These are phyloP conservation scores for Beauveria caledonica DNA, from an alignment of 2,329 filamentous ascomycete genomes.

Conservation along the genomic window DNA sequence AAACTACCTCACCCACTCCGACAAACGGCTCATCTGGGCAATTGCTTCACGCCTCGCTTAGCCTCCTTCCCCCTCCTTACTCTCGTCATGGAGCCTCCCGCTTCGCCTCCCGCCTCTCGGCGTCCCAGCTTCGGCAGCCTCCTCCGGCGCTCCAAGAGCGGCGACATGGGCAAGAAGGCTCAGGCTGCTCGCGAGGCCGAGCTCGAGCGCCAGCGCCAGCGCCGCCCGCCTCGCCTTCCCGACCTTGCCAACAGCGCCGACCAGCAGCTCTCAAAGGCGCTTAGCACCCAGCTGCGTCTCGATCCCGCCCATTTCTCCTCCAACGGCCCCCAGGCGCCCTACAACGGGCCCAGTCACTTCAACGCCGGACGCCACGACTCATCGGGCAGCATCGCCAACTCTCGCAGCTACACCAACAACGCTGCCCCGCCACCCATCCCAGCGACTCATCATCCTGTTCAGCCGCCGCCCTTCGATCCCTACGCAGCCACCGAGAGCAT, in stretches of 20 bases:
- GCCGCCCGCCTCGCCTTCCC: constrained; percentile 39
- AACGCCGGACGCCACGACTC: constrained; percentile 18
- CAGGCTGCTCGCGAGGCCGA: constrained; percentile 45
- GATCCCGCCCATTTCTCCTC: constrained; percentile 28
- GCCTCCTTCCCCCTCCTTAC: constrained; percentile 16
- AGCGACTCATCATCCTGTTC: constrained; percentile 52
- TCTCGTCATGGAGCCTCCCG: constrained; percentile 4
- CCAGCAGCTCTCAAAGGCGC: constrained; percentile 36
- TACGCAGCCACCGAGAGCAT: constrained; percentile 87
- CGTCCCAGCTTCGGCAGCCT: constrained; percentile 47
- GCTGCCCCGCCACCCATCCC: constrained; percentile 52
- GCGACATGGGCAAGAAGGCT: constrained; percentile 55
- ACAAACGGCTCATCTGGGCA: neutral
- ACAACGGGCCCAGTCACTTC: neutral
- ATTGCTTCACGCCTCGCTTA: neutral
- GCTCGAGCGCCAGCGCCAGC: constrained; percentile 42
- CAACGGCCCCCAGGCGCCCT: constrained; percentile 36
- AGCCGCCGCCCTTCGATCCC: constrained; percentile 56
- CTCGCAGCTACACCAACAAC: constrained; percentile 33
- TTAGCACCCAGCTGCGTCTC: constrained; percentile 48
- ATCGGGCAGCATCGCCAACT: constrained; percentile 31
- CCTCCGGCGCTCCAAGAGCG: constrained; percentile 60
- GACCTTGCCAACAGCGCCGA: constrained; percentile 38
- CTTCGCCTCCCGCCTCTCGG: constrained; percentile 23
- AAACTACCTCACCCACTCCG: neutral